A percentile compares a stretch with the other conserved stretches of the same genome.
Evolutionary conservation across 768 basidiomycete species (phyloP).

Genomic region (Amanita pseudoporphyria): DNA sequence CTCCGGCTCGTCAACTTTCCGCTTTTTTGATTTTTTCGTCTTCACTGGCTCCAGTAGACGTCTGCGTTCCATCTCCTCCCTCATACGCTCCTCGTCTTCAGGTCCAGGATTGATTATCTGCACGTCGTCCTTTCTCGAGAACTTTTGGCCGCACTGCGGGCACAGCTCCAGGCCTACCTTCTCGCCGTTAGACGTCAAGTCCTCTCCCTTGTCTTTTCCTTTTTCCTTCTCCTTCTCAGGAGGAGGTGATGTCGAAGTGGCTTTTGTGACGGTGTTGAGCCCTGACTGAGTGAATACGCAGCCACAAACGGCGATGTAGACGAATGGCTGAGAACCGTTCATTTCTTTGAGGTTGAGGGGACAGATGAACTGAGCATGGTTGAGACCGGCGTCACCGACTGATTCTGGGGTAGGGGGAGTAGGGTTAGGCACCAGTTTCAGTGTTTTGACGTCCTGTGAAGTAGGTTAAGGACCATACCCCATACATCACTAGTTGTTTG

Average conservation of each 20-base stretch:
- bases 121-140: conserved; percentile 44
- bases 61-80: conserved; percentile 42
- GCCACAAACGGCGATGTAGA: conserved; percentile 79
- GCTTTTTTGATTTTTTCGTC: conserved; percentile 52
- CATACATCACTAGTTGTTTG: neutral
- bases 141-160: conserved; percentile 71
- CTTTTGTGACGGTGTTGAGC: conserved; percentile 51
- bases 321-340: conserved; percentile 85
- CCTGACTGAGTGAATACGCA: conserved; percentile 87
- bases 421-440: conserved; percentile 75
- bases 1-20: conserved; percentile 34
- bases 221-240: conserved; percentile 15
- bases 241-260: conserved; percentile 22
- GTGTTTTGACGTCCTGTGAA: conserved; percentile 71
- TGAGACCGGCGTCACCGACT: conserved; percentile 24
- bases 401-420: conserved; percentile 32
- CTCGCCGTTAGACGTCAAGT: conserved; percentile 15
- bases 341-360: conserved; percentile 91
- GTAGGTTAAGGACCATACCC: neutral
- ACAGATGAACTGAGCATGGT: conserved; percentile 72
- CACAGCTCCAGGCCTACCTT: conserved; percentile 43
- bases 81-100: conserved; percentile 58
- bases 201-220: conserved; percentile 13
- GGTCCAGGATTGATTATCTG: conserved; percentile 57
- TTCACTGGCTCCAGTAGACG: conserved; percentile 48